Evolutionary conservation across 768 basidiomycete genomes (phyloP).

Genomic region (Lanmaoa rubissima): DNA sequence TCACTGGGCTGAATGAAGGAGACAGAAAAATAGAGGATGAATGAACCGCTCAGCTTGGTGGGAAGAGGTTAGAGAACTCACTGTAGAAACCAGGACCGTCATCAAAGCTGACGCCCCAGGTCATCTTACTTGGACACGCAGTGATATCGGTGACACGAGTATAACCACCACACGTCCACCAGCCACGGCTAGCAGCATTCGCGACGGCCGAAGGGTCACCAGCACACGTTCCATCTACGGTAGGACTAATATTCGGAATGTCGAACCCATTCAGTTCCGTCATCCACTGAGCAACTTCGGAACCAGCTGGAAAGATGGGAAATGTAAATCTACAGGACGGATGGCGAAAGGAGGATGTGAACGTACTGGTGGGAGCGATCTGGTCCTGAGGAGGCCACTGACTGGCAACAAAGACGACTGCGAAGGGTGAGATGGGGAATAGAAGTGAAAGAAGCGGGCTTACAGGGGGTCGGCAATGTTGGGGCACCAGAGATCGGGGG

Average conservation of each 20-base stretch:
- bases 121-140: slow-evolving; percentile 62
- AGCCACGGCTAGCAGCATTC: slow-evolving; percentile 63
- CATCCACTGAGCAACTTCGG: slow-evolving; percentile 73
- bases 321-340: not conserved
- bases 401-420: slow-evolving; percentile 45
- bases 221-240: slow-evolving; percentile 65
- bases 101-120: slow-evolving; percentile 84
- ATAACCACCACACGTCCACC: slow-evolving; percentile 89
- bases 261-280: slow-evolving; percentile 66
- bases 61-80: slow-evolving; percentile 36
- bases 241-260: slow-evolving; percentile 66
- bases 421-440: not conserved
- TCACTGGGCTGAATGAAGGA: slow-evolving; percentile 49
- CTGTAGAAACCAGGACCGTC: slow-evolving; percentile 87
- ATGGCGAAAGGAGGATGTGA: not conserved
- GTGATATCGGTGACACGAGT: slow-evolving; percentile 61
- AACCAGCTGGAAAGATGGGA: not conserved
- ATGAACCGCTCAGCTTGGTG: not conserved
- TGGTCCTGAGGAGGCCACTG: slow-evolving; percentile 66
- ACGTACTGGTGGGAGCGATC: slow-evolving; percentile 56
- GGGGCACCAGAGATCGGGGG: slow-evolving; percentile 68
- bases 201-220: slow-evolving; percentile 55
- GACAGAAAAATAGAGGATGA: slow-evolving; percentile 2
- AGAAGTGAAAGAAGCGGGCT: slow-evolving; percentile 10
- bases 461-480: slow-evolving; percentile 62